phyloP scores from a whole-genome alignment of 2,329 filamentous ascomycete species.

The Paracorniculantispora psalliotae region DNA sequence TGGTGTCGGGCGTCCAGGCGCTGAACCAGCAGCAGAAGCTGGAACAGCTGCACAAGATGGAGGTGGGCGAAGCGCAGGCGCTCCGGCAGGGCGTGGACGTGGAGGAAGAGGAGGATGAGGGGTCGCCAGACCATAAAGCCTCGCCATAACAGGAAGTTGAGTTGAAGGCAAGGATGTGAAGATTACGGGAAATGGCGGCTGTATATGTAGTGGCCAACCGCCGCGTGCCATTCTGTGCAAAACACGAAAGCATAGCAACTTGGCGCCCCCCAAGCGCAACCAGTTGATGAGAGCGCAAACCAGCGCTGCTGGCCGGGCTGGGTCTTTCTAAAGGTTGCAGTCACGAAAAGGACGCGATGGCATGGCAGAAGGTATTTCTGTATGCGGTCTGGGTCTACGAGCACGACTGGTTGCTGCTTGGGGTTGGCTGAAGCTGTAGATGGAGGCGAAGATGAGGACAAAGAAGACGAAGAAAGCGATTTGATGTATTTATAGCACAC shows the following conservation, averaged over 20 bases:
- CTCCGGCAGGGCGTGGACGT: conserved; percentile 36
- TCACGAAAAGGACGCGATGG: too few relatives aligned
- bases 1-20: conserved; percentile 38
- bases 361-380: too few relatives aligned
- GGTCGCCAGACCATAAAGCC: background rate
- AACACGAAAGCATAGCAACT: too few relatives aligned
- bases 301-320: too few relatives aligned
- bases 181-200: background rate
- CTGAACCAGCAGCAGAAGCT: conserved; percentile 43
- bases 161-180: background rate
- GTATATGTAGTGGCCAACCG: background rate
- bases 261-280: too few relatives aligned
- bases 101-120: conserved; percentile 33
- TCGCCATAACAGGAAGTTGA: background rate
- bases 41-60: conserved; percentile 54
- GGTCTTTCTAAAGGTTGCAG: too few relatives aligned
- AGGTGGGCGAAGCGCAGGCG: conserved; percentile 53
- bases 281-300: too few relatives aligned
- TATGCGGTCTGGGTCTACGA: background rate
- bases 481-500: background rate
- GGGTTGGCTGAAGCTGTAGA: background rate
- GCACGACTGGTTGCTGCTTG: background rate
- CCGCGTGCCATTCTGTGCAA: too few relatives aligned
- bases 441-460: background rate
- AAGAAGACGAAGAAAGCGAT: background rate